Percentiles rank a stretch among this genome's conserved stretches.
Evolutionary conservation across 768 basidiomycete genomes (phyloP).

Genomic region (Serendipita sp.): DNA sequence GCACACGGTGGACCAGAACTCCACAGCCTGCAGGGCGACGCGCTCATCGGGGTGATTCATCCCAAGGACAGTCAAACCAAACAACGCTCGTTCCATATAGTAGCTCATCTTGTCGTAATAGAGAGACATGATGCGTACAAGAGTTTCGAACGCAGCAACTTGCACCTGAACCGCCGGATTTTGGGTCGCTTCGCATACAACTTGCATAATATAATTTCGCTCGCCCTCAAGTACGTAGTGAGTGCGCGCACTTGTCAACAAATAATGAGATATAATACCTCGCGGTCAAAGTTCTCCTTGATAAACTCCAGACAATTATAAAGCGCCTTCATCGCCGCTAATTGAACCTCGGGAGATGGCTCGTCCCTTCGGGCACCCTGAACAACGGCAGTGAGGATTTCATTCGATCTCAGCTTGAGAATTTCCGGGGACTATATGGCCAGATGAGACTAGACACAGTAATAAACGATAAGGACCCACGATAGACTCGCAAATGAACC

Average conservation of each 20-base stretch:
- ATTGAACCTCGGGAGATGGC: constrained; percentile 73
- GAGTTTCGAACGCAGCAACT: constrained; percentile 88
- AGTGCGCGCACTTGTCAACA: constrained; percentile 4
- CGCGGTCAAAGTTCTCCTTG: constrained; percentile 92
- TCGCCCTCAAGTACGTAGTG: constrained; percentile 49
- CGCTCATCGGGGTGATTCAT: constrained; percentile 89
- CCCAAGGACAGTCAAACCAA: constrained; percentile 94
- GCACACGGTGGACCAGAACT: constrained; percentile 99
- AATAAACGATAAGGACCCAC: constrained; percentile 33
- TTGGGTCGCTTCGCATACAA: constrained; percentile 96
- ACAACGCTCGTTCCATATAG: constrained; percentile 98
- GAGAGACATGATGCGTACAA: constrained; percentile 90
- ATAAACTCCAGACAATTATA: constrained; percentile 96
- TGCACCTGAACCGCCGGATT: constrained; percentile 64
- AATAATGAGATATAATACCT: constrained; percentile 35
- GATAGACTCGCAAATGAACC: constrained; percentile 92
- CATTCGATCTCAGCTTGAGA: constrained; percentile 74
- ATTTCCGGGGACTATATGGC: constrained; percentile 76
- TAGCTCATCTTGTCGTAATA: constrained; percentile 99
- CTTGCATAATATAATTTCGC: constrained; percentile 99
- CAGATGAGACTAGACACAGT: constrained; percentile 1
- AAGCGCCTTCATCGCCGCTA: constrained; percentile 81
- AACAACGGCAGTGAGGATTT: constrained; percentile 95
- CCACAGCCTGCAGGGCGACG: constrained; percentile 90
- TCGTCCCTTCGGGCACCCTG: constrained; percentile 97